Conservation (phyloP, 805 yeast species). For the Yarrowia deformans region DNA sequence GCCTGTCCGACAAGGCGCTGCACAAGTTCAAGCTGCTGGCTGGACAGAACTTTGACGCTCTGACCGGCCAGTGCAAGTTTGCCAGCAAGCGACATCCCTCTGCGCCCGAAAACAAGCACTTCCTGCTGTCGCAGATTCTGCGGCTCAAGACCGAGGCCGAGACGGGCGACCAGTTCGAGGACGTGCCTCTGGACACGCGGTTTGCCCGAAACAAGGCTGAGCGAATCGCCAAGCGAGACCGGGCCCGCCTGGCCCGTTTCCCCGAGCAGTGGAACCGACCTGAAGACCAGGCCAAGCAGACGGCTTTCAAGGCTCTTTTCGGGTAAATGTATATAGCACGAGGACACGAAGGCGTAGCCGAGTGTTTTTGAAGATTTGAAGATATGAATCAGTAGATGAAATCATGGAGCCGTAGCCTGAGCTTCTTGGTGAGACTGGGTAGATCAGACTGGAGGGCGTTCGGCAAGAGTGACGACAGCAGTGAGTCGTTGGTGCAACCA, state of each 20-base stretch:
- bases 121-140: constrained; percentile 68
- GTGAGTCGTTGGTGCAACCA: too few species aligned
- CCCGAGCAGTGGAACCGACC: constrained; percentile 56
- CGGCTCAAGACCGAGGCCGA: constrained; percentile 70
- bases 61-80: constrained; percentile 66
- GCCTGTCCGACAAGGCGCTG: constrained; percentile 58
- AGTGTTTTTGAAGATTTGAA: too few species aligned
- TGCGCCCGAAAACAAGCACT: constrained; percentile 85
- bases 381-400: too few species aligned
- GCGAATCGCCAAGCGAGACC: constrained; percentile 43
- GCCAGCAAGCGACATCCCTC: constrained; percentile 71
- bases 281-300: constrained; percentile 23
- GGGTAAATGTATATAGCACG: constrained; percentile 37
- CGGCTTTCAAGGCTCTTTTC: constrained; percentile 27
- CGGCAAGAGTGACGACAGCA: too few species aligned
- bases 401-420: too few species aligned
- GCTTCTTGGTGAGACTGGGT: too few species aligned
- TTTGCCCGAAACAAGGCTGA: constrained; percentile 60
- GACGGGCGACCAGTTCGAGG: constrained; percentile 69
- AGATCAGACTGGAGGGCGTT: too few species aligned
- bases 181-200: constrained; percentile 82
- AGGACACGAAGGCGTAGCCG: not conserved
- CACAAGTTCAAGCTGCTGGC: constrained; percentile 83
- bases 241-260: constrained; percentile 57
- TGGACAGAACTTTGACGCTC: constrained; percentile 75